Conservation (phyloP, 371 early-diverging fungal species). For the Syncephalastrum sp. region DNA sequence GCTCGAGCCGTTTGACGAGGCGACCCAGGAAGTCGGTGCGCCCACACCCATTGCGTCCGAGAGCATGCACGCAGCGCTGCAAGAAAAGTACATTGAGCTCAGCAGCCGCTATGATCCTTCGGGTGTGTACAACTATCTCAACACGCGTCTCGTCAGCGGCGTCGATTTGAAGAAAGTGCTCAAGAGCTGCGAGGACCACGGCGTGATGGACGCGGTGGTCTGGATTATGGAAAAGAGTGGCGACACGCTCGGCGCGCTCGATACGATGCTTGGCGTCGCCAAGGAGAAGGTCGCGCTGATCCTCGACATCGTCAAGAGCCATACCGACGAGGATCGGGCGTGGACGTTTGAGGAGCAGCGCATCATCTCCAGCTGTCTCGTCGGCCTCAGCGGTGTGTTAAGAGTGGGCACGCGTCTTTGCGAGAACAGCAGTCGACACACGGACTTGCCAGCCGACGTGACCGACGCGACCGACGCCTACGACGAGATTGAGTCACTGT, state of each 20-base stretch:
- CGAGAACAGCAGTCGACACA: constrained; percentile 47
- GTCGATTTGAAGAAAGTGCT: constrained; percentile 60
- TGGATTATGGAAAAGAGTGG: constrained; percentile 80
- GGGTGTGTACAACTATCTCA: constrained; percentile 63
- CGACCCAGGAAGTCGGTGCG: constrained; percentile 1
- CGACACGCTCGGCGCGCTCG: constrained; percentile 65
- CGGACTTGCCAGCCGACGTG: constrained; percentile 5
- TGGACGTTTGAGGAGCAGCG: constrained; percentile 63
- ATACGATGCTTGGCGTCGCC: constrained; percentile 63
- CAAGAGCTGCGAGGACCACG: constrained; percentile 54
- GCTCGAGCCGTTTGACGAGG: constrained; percentile 47
- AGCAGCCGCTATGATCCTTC: constrained; percentile 71
- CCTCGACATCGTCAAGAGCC: constrained; percentile 37
- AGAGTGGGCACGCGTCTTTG: constrained; percentile 61
- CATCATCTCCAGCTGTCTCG: constrained; percentile 48
- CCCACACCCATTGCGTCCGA: neutral
- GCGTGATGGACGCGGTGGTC: constrained; percentile 70
- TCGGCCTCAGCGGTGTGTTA: constrained; percentile 59
- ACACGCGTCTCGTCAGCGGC: constrained; percentile 55
- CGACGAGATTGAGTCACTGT: constrained; percentile 60
- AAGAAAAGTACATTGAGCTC: constrained; percentile 69
- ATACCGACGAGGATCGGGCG: constrained; percentile 16
- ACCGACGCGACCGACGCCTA: constrained; percentile 6
- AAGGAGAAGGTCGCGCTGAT: constrained; percentile 49
- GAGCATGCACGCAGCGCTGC: constrained; percentile 27